phyloP scores from a whole-genome alignment of 805 yeast genomes.

The Candida sithepensis region DNA sequence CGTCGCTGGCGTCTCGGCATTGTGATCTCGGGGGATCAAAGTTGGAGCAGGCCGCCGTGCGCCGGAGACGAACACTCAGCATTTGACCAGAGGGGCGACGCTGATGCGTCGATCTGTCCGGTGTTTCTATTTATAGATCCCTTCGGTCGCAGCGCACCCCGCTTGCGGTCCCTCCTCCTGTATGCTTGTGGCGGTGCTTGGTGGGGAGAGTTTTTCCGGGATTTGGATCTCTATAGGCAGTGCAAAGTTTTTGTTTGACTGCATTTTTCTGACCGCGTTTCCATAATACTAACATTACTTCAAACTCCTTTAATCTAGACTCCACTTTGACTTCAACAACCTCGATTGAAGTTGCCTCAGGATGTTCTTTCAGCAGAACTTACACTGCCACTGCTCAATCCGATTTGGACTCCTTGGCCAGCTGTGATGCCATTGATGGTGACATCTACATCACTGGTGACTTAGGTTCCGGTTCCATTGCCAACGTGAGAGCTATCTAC shows the following conservation, averaged over 20 bases:
- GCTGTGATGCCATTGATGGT: conserved; percentile 81
- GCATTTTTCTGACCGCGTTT: background rate
- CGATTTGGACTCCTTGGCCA: conserved; percentile 67
- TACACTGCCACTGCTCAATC: conserved; percentile 76
- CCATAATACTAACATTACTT: conserved; percentile 2
- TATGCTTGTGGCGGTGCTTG: too few species aligned
- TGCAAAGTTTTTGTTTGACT: background rate
- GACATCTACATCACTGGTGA: conserved; percentile 67
- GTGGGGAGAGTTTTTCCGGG: background rate
- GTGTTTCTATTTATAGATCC: conserved; percentile 7
- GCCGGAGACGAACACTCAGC: too few species aligned
- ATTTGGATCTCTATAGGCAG: too few species aligned
- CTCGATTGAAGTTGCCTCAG: conserved; percentile 45
- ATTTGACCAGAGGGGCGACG: too few species aligned
- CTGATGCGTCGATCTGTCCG: background rate
- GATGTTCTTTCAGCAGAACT: conserved; percentile 60
- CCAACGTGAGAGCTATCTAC: conserved; percentile 70
- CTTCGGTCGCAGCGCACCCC: too few species aligned
- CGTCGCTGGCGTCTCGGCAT: too few species aligned
- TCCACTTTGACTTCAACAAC: conserved; percentile 55
- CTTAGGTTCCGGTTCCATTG: conserved; percentile 61
- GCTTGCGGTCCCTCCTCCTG: too few species aligned
- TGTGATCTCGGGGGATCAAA: too few species aligned
- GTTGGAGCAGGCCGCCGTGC: too few species aligned
- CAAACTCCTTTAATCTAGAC: conserved; percentile 24